Base-by-base conservation (phyloP, 306 rosid genomes). In the Quercus suber region DNA sequence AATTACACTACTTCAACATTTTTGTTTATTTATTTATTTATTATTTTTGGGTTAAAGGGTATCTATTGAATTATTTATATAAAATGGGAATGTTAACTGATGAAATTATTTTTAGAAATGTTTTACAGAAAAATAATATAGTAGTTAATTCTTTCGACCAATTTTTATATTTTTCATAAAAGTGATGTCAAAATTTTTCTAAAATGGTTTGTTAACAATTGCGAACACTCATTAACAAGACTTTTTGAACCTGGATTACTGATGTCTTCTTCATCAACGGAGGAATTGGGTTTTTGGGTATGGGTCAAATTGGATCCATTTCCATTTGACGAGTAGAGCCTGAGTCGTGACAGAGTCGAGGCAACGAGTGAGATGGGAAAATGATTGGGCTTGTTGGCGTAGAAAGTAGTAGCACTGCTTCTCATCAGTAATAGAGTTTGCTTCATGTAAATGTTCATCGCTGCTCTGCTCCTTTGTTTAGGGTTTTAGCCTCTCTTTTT, bases 371-470 rank as follows among this genome's bases (percentile, higher is more conserved):
- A 76, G 79, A 25, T 37, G 73, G 58, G 76, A 76, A 86, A 69
- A 43, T 69, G 79, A 49, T 79, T 84, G 79, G 81, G 73, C 81
- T 56, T 69, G 55, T 90, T 89, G 71, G 86, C 73, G 56, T 70
- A 72, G 73, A 80, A 80, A 80, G 63, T 81, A n/a, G 80, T 37
- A 43, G 8, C 45, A 8, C 45, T 41, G 45, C 49, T 88, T 85
- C 86, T 89, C 3, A 89, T 33, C 15, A 49, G 53, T 49, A 13
- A 49, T 13, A 87, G 60, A 75, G 30, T 18, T 31, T 71, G 13
- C 56, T 74, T 83, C 97, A 91, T 90, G 58, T 43, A 41, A 41
- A 41, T 8, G 45, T 41, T 8, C 45, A 41, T 43, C 5, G 17
- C 17, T 11, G 52, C 52, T 12, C 53, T 49, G 15, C 53, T 49